Conservation (phyloP, 2,329 filamentous ascomycete genomes). For the Xylaria sp. region DNA sequence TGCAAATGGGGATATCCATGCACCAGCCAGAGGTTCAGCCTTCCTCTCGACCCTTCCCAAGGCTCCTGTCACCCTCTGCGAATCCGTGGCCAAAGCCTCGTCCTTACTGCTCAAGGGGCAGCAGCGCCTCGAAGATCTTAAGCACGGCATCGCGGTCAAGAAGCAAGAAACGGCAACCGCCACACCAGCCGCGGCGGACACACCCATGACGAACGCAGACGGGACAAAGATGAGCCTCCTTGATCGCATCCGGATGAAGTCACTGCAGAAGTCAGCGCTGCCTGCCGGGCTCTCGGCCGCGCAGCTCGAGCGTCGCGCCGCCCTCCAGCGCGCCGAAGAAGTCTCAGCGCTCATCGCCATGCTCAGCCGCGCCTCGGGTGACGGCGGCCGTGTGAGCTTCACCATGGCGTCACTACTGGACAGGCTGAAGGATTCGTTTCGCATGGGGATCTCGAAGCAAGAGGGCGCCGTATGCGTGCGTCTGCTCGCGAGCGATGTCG, state of each 20-base stretch:
- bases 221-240: conserved; percentile 69
- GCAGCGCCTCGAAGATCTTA: conserved; percentile 71
- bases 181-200: conserved; percentile 39
- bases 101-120: conserved; percentile 70
- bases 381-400: conserved; percentile 66
- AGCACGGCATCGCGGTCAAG: conserved; percentile 61
- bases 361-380: conserved; percentile 56
- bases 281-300: conserved; percentile 55
- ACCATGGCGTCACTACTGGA: conserved; percentile 66
- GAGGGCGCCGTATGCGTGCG: conserved; percentile 58
- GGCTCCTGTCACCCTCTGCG: conserved; percentile 57
- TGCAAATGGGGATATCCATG: conserved; percentile 39
- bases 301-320: conserved; percentile 65
- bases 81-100: conserved; percentile 58
- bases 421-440: conserved; percentile 71
- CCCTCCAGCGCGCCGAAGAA: conserved; percentile 71
- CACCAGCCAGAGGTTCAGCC: too few species aligned
- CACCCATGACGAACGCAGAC: conserved; percentile 48
- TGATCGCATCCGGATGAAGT: conserved; percentile 77
- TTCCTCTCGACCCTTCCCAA: conserved; percentile 65
- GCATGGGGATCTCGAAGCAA: conserved; percentile 58
- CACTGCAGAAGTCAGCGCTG: conserved; percentile 56
- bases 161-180: conserved; percentile 52
- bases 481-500: conserved; percentile 59
- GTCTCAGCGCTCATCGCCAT: conserved; percentile 71